phyloP scores from a whole-genome alignment of 257 asterid species.

The Datura wrightii region DNA sequence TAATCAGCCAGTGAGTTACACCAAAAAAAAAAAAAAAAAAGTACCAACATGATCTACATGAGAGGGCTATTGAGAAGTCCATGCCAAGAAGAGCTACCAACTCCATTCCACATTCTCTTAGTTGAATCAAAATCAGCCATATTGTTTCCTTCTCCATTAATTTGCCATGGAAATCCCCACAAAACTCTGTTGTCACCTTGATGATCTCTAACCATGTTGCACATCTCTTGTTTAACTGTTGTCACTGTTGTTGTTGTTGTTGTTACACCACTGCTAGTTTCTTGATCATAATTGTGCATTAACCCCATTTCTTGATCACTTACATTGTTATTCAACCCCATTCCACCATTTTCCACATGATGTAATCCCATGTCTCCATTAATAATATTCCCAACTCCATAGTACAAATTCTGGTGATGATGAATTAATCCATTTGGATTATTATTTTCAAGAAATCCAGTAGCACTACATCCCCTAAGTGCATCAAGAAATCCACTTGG shows the following conservation, averaged over 20 bases:
- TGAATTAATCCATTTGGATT: slow-evolving; percentile 46
- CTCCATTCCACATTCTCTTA: slow-evolving; percentile 53
- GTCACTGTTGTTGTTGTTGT: slow-evolving; percentile 45
- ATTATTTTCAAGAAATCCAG: slow-evolving; percentile 50
- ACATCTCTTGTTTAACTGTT: slow-evolving; percentile 71
- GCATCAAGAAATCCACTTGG: slow-evolving; percentile 44
- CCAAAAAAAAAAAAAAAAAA: background rate
- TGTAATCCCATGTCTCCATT: slow-evolving; percentile 33
- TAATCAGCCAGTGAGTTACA: background rate
- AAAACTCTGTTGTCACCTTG: slow-evolving; percentile 45
- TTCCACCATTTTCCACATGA: slow-evolving; percentile 46
- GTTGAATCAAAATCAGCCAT: slow-evolving; percentile 56
- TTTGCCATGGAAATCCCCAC: slow-evolving; percentile 88
- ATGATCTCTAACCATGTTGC: slow-evolving; percentile 41
- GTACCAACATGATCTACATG: slow-evolving; percentile 45
- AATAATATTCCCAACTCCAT: slow-evolving; percentile 39
- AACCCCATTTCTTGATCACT: slow-evolving; percentile 48
- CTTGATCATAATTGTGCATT: slow-evolving; percentile 50
- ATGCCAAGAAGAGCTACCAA: slow-evolving; percentile 76
- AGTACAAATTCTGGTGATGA: slow-evolving; percentile 39
- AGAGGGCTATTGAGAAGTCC: slow-evolving; percentile 89
- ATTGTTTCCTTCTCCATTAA: slow-evolving; percentile 40
- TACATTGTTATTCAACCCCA: slow-evolving; percentile 30
- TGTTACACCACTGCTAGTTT: slow-evolving; percentile 34
- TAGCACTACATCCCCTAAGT: slow-evolving; percentile 33